phyloP scores from a whole-genome alignment of 2,329 filamentous ascomycete species.

The Neophaeococcomyces mojaviensis region DNA sequence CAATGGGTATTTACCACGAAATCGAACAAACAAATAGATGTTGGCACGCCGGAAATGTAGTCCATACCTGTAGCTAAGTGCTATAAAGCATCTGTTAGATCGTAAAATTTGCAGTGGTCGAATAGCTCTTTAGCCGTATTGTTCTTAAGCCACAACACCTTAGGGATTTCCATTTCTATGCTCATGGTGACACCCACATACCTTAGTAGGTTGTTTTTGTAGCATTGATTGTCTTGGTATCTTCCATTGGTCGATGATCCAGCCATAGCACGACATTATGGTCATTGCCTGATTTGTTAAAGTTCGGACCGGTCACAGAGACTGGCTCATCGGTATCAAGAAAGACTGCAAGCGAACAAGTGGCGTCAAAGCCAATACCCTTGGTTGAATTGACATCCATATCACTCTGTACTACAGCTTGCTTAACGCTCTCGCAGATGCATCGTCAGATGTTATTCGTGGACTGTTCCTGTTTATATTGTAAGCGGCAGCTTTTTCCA shows the following conservation, averaged over 20 bases:
- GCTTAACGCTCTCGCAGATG: constrained; percentile 81
- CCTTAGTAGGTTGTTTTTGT: constrained; percentile 82
- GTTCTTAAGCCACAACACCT: constrained; percentile 97
- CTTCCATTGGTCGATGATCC: constrained; percentile 82
- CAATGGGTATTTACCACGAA: no score
- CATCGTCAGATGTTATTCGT: constrained; percentile 94
- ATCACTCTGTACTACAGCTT: constrained; percentile 71
- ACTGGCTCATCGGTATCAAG: constrained; percentile 85
- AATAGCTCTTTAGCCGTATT: constrained; percentile 92
- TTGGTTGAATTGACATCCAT: constrained; percentile 69
- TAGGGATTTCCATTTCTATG: constrained; percentile 99
- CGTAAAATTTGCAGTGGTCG: constrained; percentile 91
- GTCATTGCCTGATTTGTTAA: constrained; percentile 71
- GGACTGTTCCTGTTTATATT: constrained; percentile 76
- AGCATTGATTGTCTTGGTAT: constrained; percentile 87
- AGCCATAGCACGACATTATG: constrained; percentile 97
- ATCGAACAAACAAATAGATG: no score
- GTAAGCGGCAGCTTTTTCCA: not conserved
- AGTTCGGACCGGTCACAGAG: constrained; percentile 78
- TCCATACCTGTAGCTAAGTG: constrained; percentile 90
- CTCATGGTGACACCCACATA: constrained; percentile 99
- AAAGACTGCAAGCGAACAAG: constrained; percentile 94
- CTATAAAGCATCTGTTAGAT: constrained; percentile 84
- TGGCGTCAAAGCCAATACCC: constrained; percentile 95
- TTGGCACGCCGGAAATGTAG: no score